Percentiles rank a stretch among this genome's conserved stretches.
phyloP scores from a whole-genome alignment of 2,329 filamentous ascomycete genomes.

The Cylindrodendrum hubeiense region DNA sequence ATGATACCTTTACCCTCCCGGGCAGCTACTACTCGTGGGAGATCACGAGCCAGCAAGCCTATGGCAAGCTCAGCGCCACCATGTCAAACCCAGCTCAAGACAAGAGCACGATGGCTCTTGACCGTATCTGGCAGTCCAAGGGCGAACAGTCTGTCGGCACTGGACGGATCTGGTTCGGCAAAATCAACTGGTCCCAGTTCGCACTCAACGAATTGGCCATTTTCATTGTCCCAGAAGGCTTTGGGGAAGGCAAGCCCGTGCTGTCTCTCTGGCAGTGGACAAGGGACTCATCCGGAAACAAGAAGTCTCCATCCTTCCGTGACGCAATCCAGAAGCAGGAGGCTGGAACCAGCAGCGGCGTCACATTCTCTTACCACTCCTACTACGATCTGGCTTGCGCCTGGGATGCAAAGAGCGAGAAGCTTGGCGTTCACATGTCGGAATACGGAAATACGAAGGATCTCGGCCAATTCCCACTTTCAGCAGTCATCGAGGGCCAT shows the following conservation, averaged over 20 bases:
- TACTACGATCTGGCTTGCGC: constrained; percentile 31
- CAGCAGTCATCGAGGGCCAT: constrained; percentile 27
- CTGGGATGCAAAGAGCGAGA: constrained; percentile 28
- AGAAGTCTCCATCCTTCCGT: constrained; percentile 22
- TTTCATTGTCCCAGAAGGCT: constrained; percentile 36
- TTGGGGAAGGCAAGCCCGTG: constrained; percentile 35
- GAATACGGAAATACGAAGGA: too few relatives aligned
- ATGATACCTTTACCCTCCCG: constrained; percentile 26
- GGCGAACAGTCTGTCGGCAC: constrained; percentile 10
- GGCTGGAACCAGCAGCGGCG: neutral
- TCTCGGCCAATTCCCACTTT: too few relatives aligned
- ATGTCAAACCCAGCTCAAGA: constrained; percentile 32
- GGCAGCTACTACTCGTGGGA: constrained; percentile 21
- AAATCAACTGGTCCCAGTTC: constrained; percentile 30
- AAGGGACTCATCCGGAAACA: constrained; percentile 5
- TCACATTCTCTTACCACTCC: constrained; percentile 23
- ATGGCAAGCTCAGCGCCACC: constrained; percentile 24
- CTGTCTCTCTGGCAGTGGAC: constrained; percentile 37
- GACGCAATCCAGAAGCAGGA: neutral
- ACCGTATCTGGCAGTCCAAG: constrained; percentile 30
- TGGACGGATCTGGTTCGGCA: constrained; percentile 35
- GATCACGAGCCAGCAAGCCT: constrained; percentile 26
- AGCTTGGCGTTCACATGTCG: constrained; percentile 23
- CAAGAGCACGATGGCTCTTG: neutral
- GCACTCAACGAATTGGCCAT: constrained; percentile 30